Conservation (phyloP, 2,329 filamentous ascomycete species). For the Colletotrichum sp. region DNA sequence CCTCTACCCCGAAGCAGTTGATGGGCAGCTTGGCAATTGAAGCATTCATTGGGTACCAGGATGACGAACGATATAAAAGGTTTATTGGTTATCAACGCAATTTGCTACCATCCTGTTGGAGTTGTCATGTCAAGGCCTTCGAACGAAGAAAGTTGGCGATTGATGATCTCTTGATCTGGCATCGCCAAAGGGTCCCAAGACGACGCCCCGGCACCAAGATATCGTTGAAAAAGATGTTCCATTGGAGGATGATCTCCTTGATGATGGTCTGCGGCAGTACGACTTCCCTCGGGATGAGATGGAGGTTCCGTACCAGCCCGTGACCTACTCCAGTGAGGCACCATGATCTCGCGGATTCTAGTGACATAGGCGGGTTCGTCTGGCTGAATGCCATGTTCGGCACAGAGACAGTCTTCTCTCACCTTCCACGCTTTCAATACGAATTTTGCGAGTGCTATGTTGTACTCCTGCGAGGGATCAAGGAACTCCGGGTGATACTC, state of each 20-base stretch:
- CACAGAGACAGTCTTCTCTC: not conserved
- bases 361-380: conserved; percentile 1
- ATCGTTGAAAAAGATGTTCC: not conserved
- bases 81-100: not conserved
- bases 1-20: not conserved
- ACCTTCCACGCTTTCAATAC: not conserved
- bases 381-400: not conserved
- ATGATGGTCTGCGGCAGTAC: not conserved
- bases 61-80: not conserved
- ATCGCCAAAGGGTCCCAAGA: not conserved
- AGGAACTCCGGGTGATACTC: conserved; percentile 53
- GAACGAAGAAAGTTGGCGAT: not conserved
- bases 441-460: conserved; percentile 1
- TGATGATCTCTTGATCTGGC: not conserved
- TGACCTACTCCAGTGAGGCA: not conserved
- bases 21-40: not conserved
- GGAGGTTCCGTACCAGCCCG: not conserved
- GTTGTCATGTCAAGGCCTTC: not conserved
- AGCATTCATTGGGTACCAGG: not conserved
- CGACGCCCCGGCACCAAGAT: not conserved
- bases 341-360: not conserved
- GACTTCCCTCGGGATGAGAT: not conserved
- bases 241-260: not conserved
- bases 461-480: conserved; percentile 34
- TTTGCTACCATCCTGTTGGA: not conserved